Evolutionary conservation across 2,329 filamentous ascomycete genomes (phyloP), one percentile per base, ranked within the genome.

Genomic region (Cladosporium cucumerinum): DNA sequence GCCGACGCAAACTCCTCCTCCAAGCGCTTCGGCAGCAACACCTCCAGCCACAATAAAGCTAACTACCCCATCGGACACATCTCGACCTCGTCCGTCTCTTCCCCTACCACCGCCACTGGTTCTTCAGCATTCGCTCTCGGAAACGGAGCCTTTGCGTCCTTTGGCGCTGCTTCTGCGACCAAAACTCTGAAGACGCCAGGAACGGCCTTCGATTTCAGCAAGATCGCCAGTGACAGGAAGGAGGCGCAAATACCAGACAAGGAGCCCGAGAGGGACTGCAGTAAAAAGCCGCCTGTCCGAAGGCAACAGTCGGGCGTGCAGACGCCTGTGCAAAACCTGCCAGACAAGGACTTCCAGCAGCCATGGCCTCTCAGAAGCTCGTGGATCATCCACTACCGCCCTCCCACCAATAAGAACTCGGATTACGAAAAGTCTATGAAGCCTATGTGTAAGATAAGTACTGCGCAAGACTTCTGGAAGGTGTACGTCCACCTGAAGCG

Each of bases 371-470:
- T 98, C 72, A 93, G 91, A 79, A 89, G 92, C 78, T 89, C 88
- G 68, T 99, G 95, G 95, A 89, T 96, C 36, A 92, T 98, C 77
- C 98, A 95, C 93, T 99, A 96, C 80, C 87, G 95, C 66, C 95
- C 95, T 46, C 95, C 95, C 58, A 97, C 96, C 72, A 93, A 92
- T 70, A 99, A 99, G 81, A 95, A 94, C 69, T 94, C 95, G 74
- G 94, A 98, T 78, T 99, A 99, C 78, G 95, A 99, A 78, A 97
- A 98, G 80, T 98, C 94, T 7, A 88, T 96, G 67, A 90, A 95
- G 73, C 87, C 93, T 46, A 87, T 98, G 74, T 94, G 92, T 72
- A 86, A 86, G 64, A 91, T 96, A 74, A 85, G 85, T 66, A 92
- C 91, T 6, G 92, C 87, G 58, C 93, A 98, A 79, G 91, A 95